phyloP scores from a whole-genome alignment of 129 eudicot species.

The Centaurea solstitialis region DNA sequence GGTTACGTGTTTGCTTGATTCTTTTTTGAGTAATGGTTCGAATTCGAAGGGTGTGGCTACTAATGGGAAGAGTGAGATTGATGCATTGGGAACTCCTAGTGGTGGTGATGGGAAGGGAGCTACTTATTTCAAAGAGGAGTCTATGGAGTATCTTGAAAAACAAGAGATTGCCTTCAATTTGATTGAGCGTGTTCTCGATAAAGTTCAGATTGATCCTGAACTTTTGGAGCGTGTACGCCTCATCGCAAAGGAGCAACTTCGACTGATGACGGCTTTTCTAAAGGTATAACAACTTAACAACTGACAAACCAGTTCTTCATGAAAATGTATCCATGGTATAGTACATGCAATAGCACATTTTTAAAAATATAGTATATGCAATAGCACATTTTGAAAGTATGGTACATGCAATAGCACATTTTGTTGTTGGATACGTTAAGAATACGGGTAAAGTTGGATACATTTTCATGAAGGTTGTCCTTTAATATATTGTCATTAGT shows the following conservation, averaged over 20 bases:
- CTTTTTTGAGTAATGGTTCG: conserved; percentile 33
- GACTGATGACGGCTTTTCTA: conserved; percentile 60
- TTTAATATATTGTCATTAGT: neutral
- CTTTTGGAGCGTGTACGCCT: conserved; percentile 74
- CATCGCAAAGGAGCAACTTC: conserved; percentile 69
- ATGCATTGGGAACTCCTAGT: conserved; percentile 35
- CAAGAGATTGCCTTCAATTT: conserved; percentile 76
- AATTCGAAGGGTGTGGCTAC: neutral
- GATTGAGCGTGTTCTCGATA: conserved; percentile 61
- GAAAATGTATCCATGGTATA: too few species aligned
- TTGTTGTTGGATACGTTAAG: too few species aligned
- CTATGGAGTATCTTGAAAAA: conserved; percentile 73
- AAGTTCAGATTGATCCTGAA: conserved; percentile 56
- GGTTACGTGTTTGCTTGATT: conserved; percentile 55
- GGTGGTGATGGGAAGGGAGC: conserved; percentile 36
- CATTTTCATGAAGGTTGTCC: too few species aligned
- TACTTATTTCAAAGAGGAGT: conserved; percentile 61
- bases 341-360: too few species aligned
- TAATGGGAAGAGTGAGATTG: conserved; percentile 41
- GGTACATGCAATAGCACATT: too few species aligned
- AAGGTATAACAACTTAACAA: conserved; percentile 48
- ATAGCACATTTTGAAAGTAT: too few species aligned
- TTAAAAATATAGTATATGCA: too few species aligned
- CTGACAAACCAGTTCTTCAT: neutral
- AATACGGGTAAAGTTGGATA: neutral